A percentile compares a stretch with the other conserved stretches of the same genome.
These are phyloP conservation scores for Eleusine coracana DNA, from an alignment of 176 grass and related monocot genomes.

Conservation along the genomic window DNA sequence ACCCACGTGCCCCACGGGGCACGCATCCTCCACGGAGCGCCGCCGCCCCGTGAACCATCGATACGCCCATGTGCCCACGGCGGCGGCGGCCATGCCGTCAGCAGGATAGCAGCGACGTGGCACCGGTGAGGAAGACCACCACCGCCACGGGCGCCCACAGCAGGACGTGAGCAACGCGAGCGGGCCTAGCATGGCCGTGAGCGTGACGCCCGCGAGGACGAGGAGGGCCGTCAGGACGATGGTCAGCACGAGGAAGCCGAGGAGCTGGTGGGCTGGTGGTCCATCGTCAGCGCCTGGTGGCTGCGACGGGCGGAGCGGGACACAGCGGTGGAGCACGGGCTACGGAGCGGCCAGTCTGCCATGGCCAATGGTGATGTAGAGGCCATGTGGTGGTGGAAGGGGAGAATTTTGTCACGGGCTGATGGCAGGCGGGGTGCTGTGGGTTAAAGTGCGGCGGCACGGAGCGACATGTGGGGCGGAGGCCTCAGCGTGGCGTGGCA, in stretches of 20 bases:
- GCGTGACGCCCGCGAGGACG: conserved; percentile 55
- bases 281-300: conserved; percentile 7
- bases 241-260: conserved; percentile 63
- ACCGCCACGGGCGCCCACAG: conserved; percentile 56
- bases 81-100: conserved; percentile 38
- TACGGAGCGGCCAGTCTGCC: conserved; percentile 21
- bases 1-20: conserved; percentile 2
- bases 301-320: background rate
- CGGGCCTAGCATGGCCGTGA: conserved; percentile 48
- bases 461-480: conserved; percentile 37
- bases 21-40: conserved; percentile 39
- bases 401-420: background rate
- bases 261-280: conserved; percentile 32
- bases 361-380: background rate
- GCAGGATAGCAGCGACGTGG: conserved; percentile 44
- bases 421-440: background rate
- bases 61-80: conserved; percentile 63
- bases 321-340: background rate
- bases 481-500: background rate
- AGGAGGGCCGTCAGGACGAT: conserved; percentile 53
- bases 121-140: conserved; percentile 22
- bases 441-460: conserved; percentile 14
- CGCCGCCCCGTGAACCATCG: conserved; percentile 48
- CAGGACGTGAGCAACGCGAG: conserved; percentile 57
- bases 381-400: background rate